Conservation (phyloP, 2,329 filamentous ascomycete species). For the Epicoccum nigrum region DNA sequence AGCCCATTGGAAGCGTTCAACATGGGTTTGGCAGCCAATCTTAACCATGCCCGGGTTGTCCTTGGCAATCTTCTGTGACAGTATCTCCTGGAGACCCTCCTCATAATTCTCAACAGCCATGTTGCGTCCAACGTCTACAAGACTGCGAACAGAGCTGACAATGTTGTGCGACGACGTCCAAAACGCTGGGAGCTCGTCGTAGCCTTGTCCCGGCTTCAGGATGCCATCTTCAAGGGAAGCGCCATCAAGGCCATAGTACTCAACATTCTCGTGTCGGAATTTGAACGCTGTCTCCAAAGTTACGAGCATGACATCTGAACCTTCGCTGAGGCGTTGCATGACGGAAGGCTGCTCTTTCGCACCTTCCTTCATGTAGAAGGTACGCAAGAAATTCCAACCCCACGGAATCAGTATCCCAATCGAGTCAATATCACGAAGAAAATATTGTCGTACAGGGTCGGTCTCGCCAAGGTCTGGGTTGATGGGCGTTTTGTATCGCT, state of each 20-base stretch:
- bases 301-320: slow-evolving; percentile 73
- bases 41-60: slow-evolving; percentile 60
- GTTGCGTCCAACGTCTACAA: slow-evolving; percentile 51
- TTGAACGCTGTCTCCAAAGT: slow-evolving; percentile 68
- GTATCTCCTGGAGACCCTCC: slow-evolving; percentile 38
- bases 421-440: slow-evolving; percentile 68
- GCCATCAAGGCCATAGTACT: slow-evolving; percentile 73
- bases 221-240: slow-evolving; percentile 63
- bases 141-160: slow-evolving; percentile 47
- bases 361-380: slow-evolving; percentile 73
- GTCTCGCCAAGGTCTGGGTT: slow-evolving; percentile 71
- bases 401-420: slow-evolving; percentile 79
- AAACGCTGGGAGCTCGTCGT: slow-evolving; percentile 74
- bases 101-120: slow-evolving; percentile 50
- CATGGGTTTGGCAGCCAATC: slow-evolving; percentile 63
- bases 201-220: slow-evolving; percentile 57
- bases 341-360: slow-evolving; percentile 60
- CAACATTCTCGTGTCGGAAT: slow-evolving; percentile 74
- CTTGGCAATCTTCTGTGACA: slow-evolving; percentile 54
- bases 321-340: slow-evolving; percentile 63
- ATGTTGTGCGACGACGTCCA: slow-evolving; percentile 76
- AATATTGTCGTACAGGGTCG: slow-evolving; percentile 84
- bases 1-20: slow-evolving; percentile 66
- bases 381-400: slow-evolving; percentile 69
- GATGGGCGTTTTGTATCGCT: slow-evolving; percentile 74